These are phyloP conservation scores for Cladosporium sp. DNA, from an alignment of 2,329 filamentous ascomycete species.

Conservation along the genomic window DNA sequence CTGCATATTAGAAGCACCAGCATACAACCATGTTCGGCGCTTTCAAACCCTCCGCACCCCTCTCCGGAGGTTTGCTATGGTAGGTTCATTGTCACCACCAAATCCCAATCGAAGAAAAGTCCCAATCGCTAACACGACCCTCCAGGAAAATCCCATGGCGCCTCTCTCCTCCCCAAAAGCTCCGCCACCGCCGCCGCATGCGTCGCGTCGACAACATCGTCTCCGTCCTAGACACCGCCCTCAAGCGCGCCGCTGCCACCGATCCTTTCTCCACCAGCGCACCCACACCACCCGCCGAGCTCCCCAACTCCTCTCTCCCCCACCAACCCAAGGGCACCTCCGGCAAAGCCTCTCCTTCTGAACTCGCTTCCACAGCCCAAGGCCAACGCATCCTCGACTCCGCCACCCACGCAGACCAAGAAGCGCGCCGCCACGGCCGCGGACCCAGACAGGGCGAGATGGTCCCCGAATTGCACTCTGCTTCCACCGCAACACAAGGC, in stretches of 20 bases:
- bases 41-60: constrained; percentile 75
- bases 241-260: constrained; percentile 58
- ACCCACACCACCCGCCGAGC: constrained; percentile 13
- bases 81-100: constrained; percentile 43
- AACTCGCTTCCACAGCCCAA: constrained; percentile 36
- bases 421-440: constrained; percentile 34
- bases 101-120: constrained; percentile 21
- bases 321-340: constrained; percentile 22
- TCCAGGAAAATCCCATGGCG: constrained; percentile 93
- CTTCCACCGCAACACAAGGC: neutral
- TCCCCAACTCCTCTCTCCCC: constrained; percentile 21
- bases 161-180: constrained; percentile 87
- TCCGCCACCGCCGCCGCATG: constrained; percentile 78
- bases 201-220: constrained; percentile 87
- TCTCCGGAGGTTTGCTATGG: constrained; percentile 83
- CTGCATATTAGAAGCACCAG: constrained; percentile 9
- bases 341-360: constrained; percentile 30
- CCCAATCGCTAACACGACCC: neutral
- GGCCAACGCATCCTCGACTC: constrained; percentile 34
- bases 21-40: constrained; percentile 72
- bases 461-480: constrained; percentile 14
- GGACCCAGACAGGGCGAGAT: constrained; percentile 37
- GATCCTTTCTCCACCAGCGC: neutral
- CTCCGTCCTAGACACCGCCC: constrained; percentile 74
- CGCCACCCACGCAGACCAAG: constrained; percentile 23